A percentile compares a stretch with the other conserved stretches of the same genome.
phyloP scores from a whole-genome alignment of 257 asterid genomes.

The Galeopsis tetrahit region DNA sequence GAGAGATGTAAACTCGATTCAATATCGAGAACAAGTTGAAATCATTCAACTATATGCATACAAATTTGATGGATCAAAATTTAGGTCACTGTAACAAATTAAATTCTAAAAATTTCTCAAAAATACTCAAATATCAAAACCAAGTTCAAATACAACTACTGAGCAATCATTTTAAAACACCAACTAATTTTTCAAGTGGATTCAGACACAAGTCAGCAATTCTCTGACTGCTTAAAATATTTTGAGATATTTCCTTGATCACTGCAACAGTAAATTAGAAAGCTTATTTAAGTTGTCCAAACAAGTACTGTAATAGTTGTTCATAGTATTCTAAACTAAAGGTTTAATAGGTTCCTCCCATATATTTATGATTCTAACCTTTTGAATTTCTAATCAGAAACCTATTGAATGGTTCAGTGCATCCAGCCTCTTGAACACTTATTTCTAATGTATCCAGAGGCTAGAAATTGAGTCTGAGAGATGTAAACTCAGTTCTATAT shows the following conservation, averaged over 20 bases:
- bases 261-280: conserved; percentile 33
- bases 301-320: conserved; percentile 11
- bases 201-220: conserved; percentile 16
- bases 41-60: conserved; percentile 3
- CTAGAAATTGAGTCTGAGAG: not conserved
- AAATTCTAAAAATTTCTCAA: conserved; percentile 1
- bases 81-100: conserved; percentile 6
- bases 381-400: not conserved
- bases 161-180: conserved; percentile 27
- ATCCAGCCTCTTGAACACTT: not conserved
- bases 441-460: too few relatives aligned
- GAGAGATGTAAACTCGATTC: conserved; percentile 12
- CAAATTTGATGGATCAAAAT: not conserved
- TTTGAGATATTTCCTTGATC: not conserved
- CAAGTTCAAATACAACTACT: conserved; percentile 24
- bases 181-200: conserved; percentile 29
- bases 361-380: not conserved
- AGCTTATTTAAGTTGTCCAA: not conserved
- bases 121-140: not conserved
- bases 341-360: not conserved
- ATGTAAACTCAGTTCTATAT: not conserved
- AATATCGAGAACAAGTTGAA: not conserved
- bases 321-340: too few relatives aligned
- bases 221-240: too few relatives aligned
- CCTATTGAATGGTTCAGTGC: not conserved